phyloP scores from a whole-genome alignment of 192 early-diverging fungal species.

The Chytriomyces sp. region DNA sequence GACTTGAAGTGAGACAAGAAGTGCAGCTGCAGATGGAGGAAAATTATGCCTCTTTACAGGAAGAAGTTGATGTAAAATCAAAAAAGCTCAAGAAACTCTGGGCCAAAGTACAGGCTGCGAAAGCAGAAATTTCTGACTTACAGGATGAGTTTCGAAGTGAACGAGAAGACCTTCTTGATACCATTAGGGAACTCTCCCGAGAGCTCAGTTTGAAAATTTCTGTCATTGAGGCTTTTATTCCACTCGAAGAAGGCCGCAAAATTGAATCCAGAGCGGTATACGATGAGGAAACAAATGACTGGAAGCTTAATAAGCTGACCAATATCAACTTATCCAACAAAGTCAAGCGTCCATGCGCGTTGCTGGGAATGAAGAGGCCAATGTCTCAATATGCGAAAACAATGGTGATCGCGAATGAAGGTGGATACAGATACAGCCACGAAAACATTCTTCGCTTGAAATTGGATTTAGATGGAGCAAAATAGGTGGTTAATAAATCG shows the following conservation, averaged over 20 bases:
- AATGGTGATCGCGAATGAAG: constrained; percentile 45
- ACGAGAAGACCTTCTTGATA: constrained; percentile 62
- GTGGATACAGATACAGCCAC: constrained; percentile 38
- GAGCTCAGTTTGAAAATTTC: constrained; percentile 58
- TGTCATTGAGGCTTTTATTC: constrained; percentile 64
- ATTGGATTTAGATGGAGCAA: constrained; percentile 31
- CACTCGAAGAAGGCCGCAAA: constrained; percentile 52
- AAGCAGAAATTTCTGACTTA: constrained; percentile 60
- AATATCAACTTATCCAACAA: constrained; percentile 43
- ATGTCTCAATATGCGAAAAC: constrained; percentile 54
- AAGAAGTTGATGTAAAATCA: constrained; percentile 66
- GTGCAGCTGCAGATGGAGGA: constrained; percentile 63
- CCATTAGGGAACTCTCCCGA: constrained; percentile 57
- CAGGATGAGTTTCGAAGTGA: constrained; percentile 65
- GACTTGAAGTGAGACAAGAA: constrained; percentile 59
- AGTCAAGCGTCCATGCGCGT: constrained; percentile 43
- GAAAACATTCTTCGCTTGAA: constrained; percentile 57
- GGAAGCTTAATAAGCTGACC: constrained; percentile 46
- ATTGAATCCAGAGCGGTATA: constrained; percentile 53
- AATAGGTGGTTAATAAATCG: neutral
- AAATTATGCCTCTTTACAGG: constrained; percentile 61
- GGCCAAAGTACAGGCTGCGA: constrained; percentile 53
- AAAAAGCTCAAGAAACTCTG: constrained; percentile 66
- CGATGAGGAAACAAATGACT: constrained; percentile 59
- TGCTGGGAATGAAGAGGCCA: constrained; percentile 42